Evolutionary conservation across 2,329 filamentous ascomycete genomes (phyloP).

Genomic region (Madurella fahalii): DNA sequence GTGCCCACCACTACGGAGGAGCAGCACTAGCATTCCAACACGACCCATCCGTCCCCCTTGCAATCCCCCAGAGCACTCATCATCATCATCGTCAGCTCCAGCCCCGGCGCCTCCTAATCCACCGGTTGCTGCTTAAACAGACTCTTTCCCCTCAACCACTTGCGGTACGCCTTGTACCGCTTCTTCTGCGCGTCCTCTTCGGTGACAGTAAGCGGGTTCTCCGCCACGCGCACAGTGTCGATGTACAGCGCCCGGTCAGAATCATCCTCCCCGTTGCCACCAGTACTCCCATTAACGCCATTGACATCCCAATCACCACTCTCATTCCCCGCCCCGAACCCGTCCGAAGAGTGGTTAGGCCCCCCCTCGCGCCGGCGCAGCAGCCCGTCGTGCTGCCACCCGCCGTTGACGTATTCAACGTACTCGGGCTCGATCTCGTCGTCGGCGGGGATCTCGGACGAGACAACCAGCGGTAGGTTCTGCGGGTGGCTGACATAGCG

Average conservation of each 20-base stretch:
- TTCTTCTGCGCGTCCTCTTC: constrained; percentile 88
- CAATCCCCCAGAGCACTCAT: no score
- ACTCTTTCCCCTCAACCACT: constrained; percentile 93
- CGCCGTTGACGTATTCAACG: constrained; percentile 72
- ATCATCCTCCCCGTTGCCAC: constrained; percentile 58
- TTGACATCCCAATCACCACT: neutral
- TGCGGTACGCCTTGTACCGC: constrained; percentile 91
- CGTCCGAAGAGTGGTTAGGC: neutral
- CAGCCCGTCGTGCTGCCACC: constrained; percentile 34
- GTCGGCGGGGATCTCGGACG: constrained; percentile 55
- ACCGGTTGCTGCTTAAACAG: constrained; percentile 86
- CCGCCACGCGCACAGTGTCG: constrained; percentile 70
- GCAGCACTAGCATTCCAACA: neutral
- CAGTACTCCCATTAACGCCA: neutral
- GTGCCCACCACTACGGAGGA: neutral
- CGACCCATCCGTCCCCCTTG: neutral
- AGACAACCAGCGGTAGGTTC: constrained; percentile 77
- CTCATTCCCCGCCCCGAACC: constrained; percentile 33
- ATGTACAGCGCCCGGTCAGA: constrained; percentile 59
- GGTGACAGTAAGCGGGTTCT: constrained; percentile 82
- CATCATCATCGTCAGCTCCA: neutral
- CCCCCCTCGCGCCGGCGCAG: no score
- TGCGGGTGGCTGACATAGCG: constrained; percentile 87
- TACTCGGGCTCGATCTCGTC: constrained; percentile 62
- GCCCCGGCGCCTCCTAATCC: constrained; percentile 38